Percentiles rank a stretch among this genome's conserved stretches.
These are phyloP conservation scores for Zygoascus sp. DNA, from an alignment of 1,139 yeast genomes.

Conservation along the genomic window DNA sequence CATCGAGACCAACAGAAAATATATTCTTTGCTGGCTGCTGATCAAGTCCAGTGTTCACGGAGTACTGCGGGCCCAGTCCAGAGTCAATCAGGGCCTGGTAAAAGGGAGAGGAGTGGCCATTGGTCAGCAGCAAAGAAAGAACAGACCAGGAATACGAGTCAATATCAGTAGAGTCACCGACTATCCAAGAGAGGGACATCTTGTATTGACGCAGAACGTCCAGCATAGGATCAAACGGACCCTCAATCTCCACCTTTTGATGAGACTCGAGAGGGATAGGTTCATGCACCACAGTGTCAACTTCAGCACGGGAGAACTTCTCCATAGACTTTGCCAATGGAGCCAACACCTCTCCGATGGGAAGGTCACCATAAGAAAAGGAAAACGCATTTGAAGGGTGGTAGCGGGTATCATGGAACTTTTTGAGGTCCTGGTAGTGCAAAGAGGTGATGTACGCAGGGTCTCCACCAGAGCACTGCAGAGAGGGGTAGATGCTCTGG, in stretches of 20 bases:
- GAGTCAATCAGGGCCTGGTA: slow-evolving; percentile 80
- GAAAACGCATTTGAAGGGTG: slow-evolving; percentile 90
- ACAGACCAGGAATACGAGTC: slow-evolving; percentile 71
- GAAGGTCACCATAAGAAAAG: slow-evolving; percentile 80
- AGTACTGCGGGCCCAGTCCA: slow-evolving; percentile 79
- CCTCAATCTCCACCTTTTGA: slow-evolving; percentile 44
- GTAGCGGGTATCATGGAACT: slow-evolving; percentile 69
- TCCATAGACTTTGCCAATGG: slow-evolving; percentile 52
- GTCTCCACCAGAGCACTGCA: slow-evolving; percentile 93
- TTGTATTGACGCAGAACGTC: slow-evolving; percentile 69
- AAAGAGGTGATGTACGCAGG: slow-evolving; percentile 75
- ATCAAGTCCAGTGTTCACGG: slow-evolving; percentile 86
- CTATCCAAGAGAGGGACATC: slow-evolving; percentile 81
- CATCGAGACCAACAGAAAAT: slow-evolving; percentile 83
- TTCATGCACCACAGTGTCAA: slow-evolving; percentile 26
- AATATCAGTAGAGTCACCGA: slow-evolving; percentile 67
- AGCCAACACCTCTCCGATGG: slow-evolving; percentile 56
- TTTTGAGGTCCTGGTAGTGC: slow-evolving; percentile 65
- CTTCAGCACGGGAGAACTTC: slow-evolving; percentile 40
- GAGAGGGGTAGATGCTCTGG: slow-evolving; percentile 76
- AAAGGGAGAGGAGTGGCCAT: slow-evolving; percentile 89
- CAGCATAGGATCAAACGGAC: slow-evolving; percentile 82
- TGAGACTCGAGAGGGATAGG: slow-evolving; percentile 45
- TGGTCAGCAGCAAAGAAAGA: slow-evolving; percentile 67
- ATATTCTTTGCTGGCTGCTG: slow-evolving; percentile 72